phyloP scores from a whole-genome alignment of 2,329 filamentous ascomycete genomes.

The Aspergillus clavatus region DNA sequence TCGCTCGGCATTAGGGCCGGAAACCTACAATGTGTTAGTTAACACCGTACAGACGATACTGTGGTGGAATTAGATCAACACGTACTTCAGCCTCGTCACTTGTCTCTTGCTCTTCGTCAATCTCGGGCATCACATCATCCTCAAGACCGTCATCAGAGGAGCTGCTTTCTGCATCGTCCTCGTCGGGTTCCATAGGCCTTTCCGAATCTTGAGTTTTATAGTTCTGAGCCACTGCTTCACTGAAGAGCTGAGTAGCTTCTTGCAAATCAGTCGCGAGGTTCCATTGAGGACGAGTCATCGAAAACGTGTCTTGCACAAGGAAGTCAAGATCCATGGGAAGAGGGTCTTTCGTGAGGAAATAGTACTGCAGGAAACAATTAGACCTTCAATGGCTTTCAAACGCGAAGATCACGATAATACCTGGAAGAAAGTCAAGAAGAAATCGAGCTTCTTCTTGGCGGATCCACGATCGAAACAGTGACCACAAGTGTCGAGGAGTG shows the following conservation, averaged over 20 bases:
- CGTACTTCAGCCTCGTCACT: conserved; percentile 47
- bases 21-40: conserved; percentile 30
- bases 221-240: conserved; percentile 82
- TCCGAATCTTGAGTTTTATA: conserved; percentile 74
- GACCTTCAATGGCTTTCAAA: conserved; percentile 9
- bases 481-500: conserved; percentile 88
- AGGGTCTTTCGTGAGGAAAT: conserved; percentile 82
- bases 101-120: conserved; percentile 51
- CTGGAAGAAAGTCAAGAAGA: conserved; percentile 94
- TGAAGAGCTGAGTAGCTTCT: conserved; percentile 78
- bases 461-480: conserved; percentile 92
- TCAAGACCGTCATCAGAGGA: conserved; percentile 73
- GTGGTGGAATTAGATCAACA: conserved; percentile 7
- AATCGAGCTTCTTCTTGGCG: conserved; percentile 95
- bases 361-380: conserved; percentile 59
- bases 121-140: conserved; percentile 54
- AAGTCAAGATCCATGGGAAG: conserved; percentile 98
- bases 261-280: conserved; percentile 74
- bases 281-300: conserved; percentile 83
- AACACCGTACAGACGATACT: neutral
- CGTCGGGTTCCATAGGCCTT: conserved; percentile 65
- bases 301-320: conserved; percentile 86
- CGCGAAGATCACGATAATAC: conserved; percentile 35
- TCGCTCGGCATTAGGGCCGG: conserved; percentile 44
- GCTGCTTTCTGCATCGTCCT: conserved; percentile 65